Base-by-base conservation (phyloP, 306 rosid species). In the Cicer chorassanicum region DNA sequence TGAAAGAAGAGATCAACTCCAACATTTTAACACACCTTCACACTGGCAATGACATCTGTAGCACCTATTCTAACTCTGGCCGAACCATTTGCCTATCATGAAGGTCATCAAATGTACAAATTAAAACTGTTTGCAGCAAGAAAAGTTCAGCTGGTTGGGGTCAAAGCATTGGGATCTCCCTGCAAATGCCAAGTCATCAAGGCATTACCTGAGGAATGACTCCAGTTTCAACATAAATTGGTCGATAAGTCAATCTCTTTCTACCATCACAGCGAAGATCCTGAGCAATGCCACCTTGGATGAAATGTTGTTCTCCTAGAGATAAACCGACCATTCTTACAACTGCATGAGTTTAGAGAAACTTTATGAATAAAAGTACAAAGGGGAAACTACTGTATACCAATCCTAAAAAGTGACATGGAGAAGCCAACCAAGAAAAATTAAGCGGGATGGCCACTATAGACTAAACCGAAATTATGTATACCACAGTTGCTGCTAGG, bases 211-310 rank as follows among this genome's bases (percentile, higher is more conserved):
- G 92, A 9, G 93, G 83, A 74, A 93, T 93, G 40, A 91, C 85
- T 72, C 88, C 97, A 2, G 94, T 93, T 88, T 91, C 93, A 38
- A 93, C 85, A 68, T 24, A 63, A 71, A 89, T 84, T 14, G 96
- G 92, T 8, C 97, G 86, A 76, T 76, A 81, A 13, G 90, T 78
- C 71, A 91, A 71, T 80, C 98, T 86, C 78, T 84, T 89, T 72
- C 97, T 83, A 67, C 98, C 98, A 83, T 93, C 97, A 78, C 85
- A 78, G 29, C 97, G 97, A 77, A 93, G 87, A 81, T 93, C 98
- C 61, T 91, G 96, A 66, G 92, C 93, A 46, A 91, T 88, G 51
- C 98, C 98, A 19, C 93, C 96, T 70, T 86, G 82, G 73, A 88
- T 88, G 86, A 93, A 89, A 72, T 81, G 80, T 70, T 77, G 85